phyloP scores from a whole-genome alignment of 2,329 filamentous ascomycete genomes.

The Biscogniauxia marginata region DNA sequence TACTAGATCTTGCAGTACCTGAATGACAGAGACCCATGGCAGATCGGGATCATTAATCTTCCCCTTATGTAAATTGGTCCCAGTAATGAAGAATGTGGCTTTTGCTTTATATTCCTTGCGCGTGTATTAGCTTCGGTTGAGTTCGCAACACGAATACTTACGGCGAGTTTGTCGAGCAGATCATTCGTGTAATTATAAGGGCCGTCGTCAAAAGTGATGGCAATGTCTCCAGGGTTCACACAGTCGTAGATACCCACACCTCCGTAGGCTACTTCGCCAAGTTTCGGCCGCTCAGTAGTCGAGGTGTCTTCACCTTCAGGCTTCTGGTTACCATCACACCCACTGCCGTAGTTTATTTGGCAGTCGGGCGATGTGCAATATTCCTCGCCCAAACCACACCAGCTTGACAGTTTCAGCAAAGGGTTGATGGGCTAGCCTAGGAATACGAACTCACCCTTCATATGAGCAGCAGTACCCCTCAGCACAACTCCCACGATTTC shows the following conservation, averaged over 20 bases:
- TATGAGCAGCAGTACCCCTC: constrained; percentile 31
- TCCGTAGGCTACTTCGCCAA: constrained; percentile 45
- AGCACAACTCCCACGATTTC: constrained; percentile 25
- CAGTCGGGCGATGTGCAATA: constrained; percentile 34
- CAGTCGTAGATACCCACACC: constrained; percentile 51
- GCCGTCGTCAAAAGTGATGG: constrained; percentile 64
- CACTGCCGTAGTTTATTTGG: constrained; percentile 43
- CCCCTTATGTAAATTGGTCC: constrained; percentile 52
- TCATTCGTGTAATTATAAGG: constrained; percentile 58
- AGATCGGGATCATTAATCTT: constrained; percentile 45
- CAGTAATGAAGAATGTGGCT: constrained; percentile 63
- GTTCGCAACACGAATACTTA: constrained; percentile 9
- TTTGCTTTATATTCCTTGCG: constrained; percentile 53
- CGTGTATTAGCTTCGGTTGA: constrained; percentile 21
- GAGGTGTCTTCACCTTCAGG: constrained; percentile 46
- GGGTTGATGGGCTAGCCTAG: neutral
- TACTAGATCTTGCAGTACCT: constrained; percentile 26
- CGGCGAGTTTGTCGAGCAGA: constrained; percentile 51
- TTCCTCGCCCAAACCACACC: constrained; percentile 25
- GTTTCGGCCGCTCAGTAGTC: constrained; percentile 41
- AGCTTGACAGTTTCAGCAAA: constrained; percentile 24
- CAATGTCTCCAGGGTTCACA: constrained; percentile 52
- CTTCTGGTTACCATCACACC: constrained; percentile 46
- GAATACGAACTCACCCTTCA: constrained; percentile 27
- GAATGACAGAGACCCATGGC: constrained; percentile 31